Evolutionary conservation across 148 eudicot species (phyloP).

Genomic region (Tetragonia tetragonoides): DNA sequence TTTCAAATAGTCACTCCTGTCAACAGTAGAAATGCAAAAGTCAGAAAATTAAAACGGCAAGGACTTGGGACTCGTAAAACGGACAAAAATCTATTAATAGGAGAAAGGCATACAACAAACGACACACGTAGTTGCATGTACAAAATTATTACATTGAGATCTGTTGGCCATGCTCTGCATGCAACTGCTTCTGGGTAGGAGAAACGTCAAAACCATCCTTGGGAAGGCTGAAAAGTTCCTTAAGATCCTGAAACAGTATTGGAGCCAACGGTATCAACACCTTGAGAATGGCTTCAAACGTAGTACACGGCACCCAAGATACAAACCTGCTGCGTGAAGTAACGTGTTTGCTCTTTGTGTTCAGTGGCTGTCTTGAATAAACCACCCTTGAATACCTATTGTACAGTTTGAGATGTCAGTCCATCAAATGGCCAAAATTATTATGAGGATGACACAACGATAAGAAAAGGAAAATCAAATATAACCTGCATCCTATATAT

Average conservation of each 20-base stretch:
- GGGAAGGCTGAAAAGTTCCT: conserved; percentile 87
- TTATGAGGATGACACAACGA: no score
- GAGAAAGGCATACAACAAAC: background rate
- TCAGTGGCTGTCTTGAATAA: conserved; percentile 98
- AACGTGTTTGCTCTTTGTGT: conserved; percentile 97
- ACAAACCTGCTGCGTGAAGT: conserved; percentile 85
- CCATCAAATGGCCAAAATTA: background rate
- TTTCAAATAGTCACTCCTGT: conserved; percentile 67
- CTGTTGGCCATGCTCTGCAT: conserved; percentile 76
- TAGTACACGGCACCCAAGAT: background rate
- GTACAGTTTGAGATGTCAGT: conserved; percentile 16
- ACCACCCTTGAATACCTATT: conserved; percentile 91
- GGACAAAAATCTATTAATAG: background rate
- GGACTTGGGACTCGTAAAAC: conserved; percentile 4
- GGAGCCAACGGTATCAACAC: conserved; percentile 17
- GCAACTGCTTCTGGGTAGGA: conserved; percentile 87
- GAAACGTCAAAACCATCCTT: conserved; percentile 88
- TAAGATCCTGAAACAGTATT: conserved; percentile 61
- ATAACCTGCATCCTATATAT: conserved; percentile 91
- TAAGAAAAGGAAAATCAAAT: background rate
- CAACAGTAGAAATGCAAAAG: conserved; percentile 9
- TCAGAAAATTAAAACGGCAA: background rate
- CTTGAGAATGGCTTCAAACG: background rate
- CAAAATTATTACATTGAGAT: conserved; percentile 46
- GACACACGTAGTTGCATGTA: background rate